phyloP scores from a whole-genome alignment of 2,329 filamentous ascomycete species.

The Xylariaceae sp. region DNA sequence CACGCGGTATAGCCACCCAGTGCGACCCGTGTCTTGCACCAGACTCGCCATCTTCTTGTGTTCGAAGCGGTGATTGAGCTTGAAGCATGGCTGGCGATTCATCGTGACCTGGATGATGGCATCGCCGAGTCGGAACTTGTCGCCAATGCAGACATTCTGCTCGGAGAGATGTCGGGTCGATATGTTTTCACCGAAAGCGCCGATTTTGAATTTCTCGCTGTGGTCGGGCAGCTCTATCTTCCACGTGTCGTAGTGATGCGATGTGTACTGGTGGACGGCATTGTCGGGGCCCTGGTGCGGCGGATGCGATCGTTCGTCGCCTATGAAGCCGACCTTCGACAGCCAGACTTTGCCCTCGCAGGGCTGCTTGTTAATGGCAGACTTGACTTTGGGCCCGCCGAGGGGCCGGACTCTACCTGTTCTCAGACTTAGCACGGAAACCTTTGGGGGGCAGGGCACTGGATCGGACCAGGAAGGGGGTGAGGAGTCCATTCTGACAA shows the following conservation, averaged over 20 bases:
- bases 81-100: slow-evolving; percentile 63
- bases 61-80: slow-evolving; percentile 65
- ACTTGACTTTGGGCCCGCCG: slow-evolving; percentile 46
- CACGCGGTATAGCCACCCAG: slow-evolving; percentile 65
- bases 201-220: slow-evolving; percentile 50
- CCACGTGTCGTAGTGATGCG: slow-evolving; percentile 57
- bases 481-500: no score
- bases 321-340: slow-evolving; percentile 48
- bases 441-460: slow-evolving; percentile 34
- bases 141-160: slow-evolving; percentile 62
- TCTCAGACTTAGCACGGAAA: slow-evolving; percentile 55
- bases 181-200: slow-evolving; percentile 65
- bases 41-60: slow-evolving; percentile 58
- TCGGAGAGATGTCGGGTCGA: slow-evolving; percentile 57
- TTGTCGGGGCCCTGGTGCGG: slow-evolving; percentile 62
- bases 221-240: slow-evolving; percentile 47
- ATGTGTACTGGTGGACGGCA: slow-evolving; percentile 59
- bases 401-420: slow-evolving; percentile 55
- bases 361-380: slow-evolving; percentile 55
- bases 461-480: slow-evolving; percentile 9
- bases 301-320: slow-evolving; percentile 58
- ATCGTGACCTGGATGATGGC: slow-evolving; percentile 58
- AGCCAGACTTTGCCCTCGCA: slow-evolving; percentile 44
- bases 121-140: slow-evolving; percentile 51
- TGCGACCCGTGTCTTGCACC: slow-evolving; percentile 54